Evolutionary conservation across 176 grass and related monocot genomes (phyloP), one percentile per base, ranked within the genome.

Genomic region (Zea luxurians): DNA sequence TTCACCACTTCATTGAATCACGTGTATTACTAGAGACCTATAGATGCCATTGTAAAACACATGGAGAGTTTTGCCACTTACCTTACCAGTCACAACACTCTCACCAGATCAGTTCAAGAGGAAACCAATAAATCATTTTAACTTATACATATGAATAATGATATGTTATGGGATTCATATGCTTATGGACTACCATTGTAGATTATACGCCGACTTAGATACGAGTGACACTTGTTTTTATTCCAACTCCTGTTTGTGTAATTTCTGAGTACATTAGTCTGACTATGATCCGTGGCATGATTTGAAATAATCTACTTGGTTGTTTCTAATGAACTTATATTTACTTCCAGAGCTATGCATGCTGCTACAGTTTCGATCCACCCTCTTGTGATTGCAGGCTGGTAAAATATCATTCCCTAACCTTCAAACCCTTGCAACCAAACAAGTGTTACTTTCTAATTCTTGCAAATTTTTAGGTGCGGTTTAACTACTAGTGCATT

Each of bases 351-450:
- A 7, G 88, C 90, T 69, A 87, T 99, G 90, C 96, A 99, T 84
- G 92, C 92, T 80, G 88, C 96, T 55, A 99, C 90, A 20, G 90
- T 99, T 75, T 83, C 83, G 5, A 92, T 99, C 68, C 96, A 99
- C 80, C 96, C 96, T 71, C 92, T 99, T 78, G 96, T 99, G 60
- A 95, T 99, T 9, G 96, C 92, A 58, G 96, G 96, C 85, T 99
- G 96, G 96, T 99, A 47, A 92, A 88, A 64, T 84, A 77, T 78
- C 69, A 2, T 61, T 37, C 63, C 57, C 76, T 61, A 59, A 49
- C 48, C 35, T 63, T 75, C 16, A 64, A 70, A n/a, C 20, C 64
- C 16, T 63, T 59, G 58, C 74, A 34, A 44, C 42, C 43, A 66
- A 73, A 50, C 10, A 61, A 60, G n/a, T 77, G 41, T 70, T 66